Evolutionary conservation across 2,329 filamentous ascomycete genomes (phyloP), one percentile per base, ranked within the genome.

Genomic region (Didymella glomerata): DNA sequence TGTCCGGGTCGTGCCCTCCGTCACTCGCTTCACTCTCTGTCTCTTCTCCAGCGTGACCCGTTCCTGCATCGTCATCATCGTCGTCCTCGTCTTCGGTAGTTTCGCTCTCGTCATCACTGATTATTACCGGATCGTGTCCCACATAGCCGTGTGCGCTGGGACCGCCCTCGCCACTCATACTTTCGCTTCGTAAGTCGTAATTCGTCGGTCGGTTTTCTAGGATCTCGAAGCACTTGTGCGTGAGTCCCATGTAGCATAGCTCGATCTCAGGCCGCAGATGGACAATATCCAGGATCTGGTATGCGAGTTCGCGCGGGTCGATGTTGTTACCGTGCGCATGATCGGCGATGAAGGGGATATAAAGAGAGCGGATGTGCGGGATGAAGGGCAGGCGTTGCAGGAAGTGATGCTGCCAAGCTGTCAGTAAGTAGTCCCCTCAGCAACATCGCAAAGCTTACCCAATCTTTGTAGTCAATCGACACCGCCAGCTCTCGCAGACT

Each of bases 151-250:
- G 56, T 40, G 48, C 38, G 16, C 65, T 66, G 40, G 65, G 64
- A 5, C 62, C 57, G 1, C 68, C 70, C 38, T 70, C 71, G 16
- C 57, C 69, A 45, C 68, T 64, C 60, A 67, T 67, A 22, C 68
- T 65, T 45, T 76, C 74, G 49, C 71, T 68, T 32, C 75, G 70
- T 28, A 76, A 63, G 36, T 77, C 73, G 54, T 73, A 75, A 52
- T 84, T 82, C 13, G 79, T 81, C 2, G 79, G 78, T 47, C 83
- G 80, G 49, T 83, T 83, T 74, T 95, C 91, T 8, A 93, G 77
- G 30, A 95, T 90, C 74, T 95, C 91, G 70, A 91, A 95, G 76
- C 92, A 95, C 75, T 93, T 93, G 40, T 81, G 81, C n/a, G 84
- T 83, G 53, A 95, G 85, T 18, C 89, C 92, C 67, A 94, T 84